Conservation (phyloP, 257 asterid species). For the Petrea volubilis region DNA sequence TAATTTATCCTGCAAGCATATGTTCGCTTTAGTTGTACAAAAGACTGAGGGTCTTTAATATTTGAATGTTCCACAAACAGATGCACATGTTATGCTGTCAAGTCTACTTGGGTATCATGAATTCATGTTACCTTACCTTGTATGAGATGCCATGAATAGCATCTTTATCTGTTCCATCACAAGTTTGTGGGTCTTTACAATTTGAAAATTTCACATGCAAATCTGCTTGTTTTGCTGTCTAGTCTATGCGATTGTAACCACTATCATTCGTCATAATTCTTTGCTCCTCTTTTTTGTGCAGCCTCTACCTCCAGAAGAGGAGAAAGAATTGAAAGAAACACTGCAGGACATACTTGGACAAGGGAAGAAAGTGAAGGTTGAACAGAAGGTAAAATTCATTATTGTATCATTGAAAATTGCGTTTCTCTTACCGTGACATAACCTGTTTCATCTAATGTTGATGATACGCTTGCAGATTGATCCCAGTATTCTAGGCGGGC, state of each 20-base stretch:
- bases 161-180: not conserved
- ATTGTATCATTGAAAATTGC: not conserved
- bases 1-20: too few relatives aligned
- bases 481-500: constrained; percentile 93
- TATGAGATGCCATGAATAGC: not conserved
- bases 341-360: constrained; percentile 77
- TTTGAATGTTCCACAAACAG: too few relatives aligned
- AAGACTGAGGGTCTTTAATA: not conserved
- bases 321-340: constrained; percentile 82
- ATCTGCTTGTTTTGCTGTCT: not conserved
- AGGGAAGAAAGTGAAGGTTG: constrained; percentile 70
- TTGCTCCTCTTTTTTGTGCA: constrained; percentile 23
- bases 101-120: too few relatives aligned
- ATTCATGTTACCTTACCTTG: not conserved
- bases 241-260: not conserved
- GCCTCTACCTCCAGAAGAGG: constrained; percentile 87
- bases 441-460: too few relatives aligned
- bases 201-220: not conserved
- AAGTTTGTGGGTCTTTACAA: not conserved
- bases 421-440: too few relatives aligned
- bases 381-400: constrained; percentile 66
- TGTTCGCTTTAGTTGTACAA: not conserved
- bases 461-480: constrained; percentile 56
- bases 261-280: constrained; percentile 21
- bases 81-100: too few relatives aligned